Base-by-base conservation (phyloP, 805 yeast species). In the Starmerella powellii region DNA sequence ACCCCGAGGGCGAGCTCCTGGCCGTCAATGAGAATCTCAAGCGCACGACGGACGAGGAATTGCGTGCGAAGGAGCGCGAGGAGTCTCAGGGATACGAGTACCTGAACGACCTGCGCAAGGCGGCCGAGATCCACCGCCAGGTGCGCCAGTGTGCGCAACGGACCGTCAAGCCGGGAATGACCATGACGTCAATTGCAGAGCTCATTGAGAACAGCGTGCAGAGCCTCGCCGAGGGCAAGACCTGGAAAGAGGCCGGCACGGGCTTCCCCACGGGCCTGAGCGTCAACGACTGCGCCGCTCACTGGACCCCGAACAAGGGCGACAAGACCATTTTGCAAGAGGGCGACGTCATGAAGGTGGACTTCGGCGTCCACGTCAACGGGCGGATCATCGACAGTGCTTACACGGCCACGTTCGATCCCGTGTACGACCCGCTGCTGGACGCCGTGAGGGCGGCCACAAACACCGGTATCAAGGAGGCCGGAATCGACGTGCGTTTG, bases 241-340 rank as follows among this genome's bases (percentile, higher is more conserved):
- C 73, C 24, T 69, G 72, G 47, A 58, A 59, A 37, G 61, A 64
- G 20, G 91, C 85, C 15, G 99, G 99, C 31, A 76, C 87, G 55
- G 99, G 97, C 5, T 91, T 91, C 71, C 99, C 99, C 38, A 86
- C 96, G n/a, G 99, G 99, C 45, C 72, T 91, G 31, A 84, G 95
- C 1, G 63, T 88, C 50, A 91, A 91, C 63, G 82, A 86, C 58
- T 79, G 85, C 58, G 99, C 99, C 20, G 98, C 98, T 0, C 99
- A 91, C 61, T 91, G 86, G 63, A 88, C 97, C 0, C 98, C 98
- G 12, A 91, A 91, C 64, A 80, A 88, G 4, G 95, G 95, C 11
- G 98, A 91, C 61, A 84, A 76, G 55, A 72, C 83, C 6, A 80
- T 81, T 2, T 66, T 91, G 52, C 67, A 72, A 47, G 75, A 85